Base-by-base conservation (phyloP, 495 filamentous ascomycete genomes). In the Penicillium chermesinum region DNA sequence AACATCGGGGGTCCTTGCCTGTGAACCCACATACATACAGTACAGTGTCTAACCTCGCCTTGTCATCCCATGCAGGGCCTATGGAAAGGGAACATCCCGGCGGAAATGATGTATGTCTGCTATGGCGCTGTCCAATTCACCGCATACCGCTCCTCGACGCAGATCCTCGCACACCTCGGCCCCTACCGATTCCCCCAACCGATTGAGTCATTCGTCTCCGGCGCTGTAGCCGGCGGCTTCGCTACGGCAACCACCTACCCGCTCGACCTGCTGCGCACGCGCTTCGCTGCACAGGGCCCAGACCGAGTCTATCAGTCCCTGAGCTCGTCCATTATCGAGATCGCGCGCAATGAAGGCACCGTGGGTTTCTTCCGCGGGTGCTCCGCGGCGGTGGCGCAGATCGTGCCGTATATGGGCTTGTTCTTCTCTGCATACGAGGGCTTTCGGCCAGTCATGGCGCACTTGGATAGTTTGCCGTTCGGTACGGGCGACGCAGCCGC, bases 71-170 rank as follows among this genome's bases (percentile, higher is more conserved):
- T 21, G 44, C 32, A 81, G 78, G 91, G 81, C 41, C 79, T 98
- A 41, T 98, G 93, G 93, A 97, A 97, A 74, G 93, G 93, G 66
- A 98, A 98, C 64, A 79, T 97, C 50, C 89, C 93, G 44, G 93
- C 93, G 19, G 93, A 96, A 71, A 66, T 93, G 22, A 81, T 98
- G 63, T 98, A 98, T 74, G 75, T 98, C 38, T 79, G 80, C 59
- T 97, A 96, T 73, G 82, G 87, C 46, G 85, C 85, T 25, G 72
- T 85, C 45, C 94, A 98, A 72, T 98, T 98, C 78, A 84, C 84
- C 7, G 72, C 86, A n/a, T 97, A 97, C 74, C 84, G 87, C 37
- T 79, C 78, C 27, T 76, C 78, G 7, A 87, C 83, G 6, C 67
- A 85, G 36, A 57, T 76, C 6, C 73, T 95, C 2, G 71, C 80